These are phyloP conservation scores for Pezizomycotina sp. DNA, from an alignment of 2,329 filamentous ascomycete species.

Conservation along the genomic window DNA sequence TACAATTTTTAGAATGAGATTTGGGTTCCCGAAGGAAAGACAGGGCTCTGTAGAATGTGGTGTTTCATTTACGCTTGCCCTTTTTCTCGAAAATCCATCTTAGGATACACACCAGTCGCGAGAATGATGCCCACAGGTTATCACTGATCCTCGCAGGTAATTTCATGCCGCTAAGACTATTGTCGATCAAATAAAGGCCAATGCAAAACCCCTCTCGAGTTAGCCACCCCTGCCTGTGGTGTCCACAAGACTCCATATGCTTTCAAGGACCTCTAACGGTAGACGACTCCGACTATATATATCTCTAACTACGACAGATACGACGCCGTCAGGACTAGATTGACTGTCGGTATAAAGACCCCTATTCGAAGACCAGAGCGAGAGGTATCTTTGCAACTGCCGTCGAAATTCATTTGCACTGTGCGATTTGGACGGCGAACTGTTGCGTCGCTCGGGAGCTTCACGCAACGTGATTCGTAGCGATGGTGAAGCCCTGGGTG, in stretches of 20 bases:
- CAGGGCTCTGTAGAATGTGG: constrained; percentile 3
- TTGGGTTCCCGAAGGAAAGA: not conserved
- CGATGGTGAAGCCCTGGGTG: constrained; percentile 6
- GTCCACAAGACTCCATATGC: constrained; percentile 64
- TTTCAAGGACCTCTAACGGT: constrained; percentile 49
- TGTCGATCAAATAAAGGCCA: constrained; percentile 67
- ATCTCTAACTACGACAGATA: constrained; percentile 53
- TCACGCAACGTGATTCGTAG: constrained; percentile 16
- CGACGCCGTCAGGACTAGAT: constrained; percentile 36
- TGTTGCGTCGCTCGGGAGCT: constrained; percentile 9
- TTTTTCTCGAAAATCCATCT: constrained; percentile 13
- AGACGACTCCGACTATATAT: constrained; percentile 59
- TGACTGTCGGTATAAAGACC: constrained; percentile 32
- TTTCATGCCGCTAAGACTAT: constrained; percentile 63
- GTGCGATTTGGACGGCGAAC: constrained; percentile 7
- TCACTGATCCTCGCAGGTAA: constrained; percentile 52
- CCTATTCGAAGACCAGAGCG: constrained; percentile 67
- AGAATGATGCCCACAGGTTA: constrained; percentile 59
- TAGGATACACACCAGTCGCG: constrained; percentile 29
- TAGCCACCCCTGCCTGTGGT: constrained; percentile 39
- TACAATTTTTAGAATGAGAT: constrained; percentile 13
- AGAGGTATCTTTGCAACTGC: constrained; percentile 63
- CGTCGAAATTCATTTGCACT: constrained; percentile 32
- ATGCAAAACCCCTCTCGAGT: constrained; percentile 61
- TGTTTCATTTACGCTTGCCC: constrained; percentile 9